phyloP scores from a whole-genome alignment of 2,329 filamentous ascomycete species.

The Graphilbum fragrans region DNA sequence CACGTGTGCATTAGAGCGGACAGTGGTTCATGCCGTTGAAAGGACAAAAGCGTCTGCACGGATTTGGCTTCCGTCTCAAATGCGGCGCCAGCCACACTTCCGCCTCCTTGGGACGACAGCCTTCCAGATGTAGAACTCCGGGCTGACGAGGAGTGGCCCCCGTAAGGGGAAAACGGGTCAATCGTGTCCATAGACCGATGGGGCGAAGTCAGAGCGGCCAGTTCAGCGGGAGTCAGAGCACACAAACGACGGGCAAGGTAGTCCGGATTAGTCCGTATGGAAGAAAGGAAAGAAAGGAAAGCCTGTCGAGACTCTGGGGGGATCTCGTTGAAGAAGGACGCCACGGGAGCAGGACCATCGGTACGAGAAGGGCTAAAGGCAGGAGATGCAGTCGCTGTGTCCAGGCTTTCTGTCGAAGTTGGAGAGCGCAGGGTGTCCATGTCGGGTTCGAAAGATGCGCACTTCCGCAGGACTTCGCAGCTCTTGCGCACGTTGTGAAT shows the following conservation, averaged over 20 bases:
- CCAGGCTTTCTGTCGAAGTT: slow-evolving; percentile 35
- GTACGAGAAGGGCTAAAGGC: background rate
- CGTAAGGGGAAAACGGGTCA: slow-evolving; percentile 62
- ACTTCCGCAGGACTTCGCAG: slow-evolving; percentile 59
- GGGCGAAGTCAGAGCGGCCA: slow-evolving; percentile 65
- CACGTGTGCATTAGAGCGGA: slow-evolving; percentile 78
- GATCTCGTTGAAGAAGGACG: slow-evolving; percentile 59
- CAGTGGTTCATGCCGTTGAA: slow-evolving; percentile 78
- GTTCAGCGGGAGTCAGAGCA: slow-evolving; percentile 61
- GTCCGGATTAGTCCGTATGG: slow-evolving; percentile 74
- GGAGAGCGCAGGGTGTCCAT: slow-evolving; percentile 49
- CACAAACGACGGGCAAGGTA: slow-evolving; percentile 77
- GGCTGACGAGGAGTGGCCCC: slow-evolving; percentile 33
- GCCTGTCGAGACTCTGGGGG: slow-evolving; percentile 62
- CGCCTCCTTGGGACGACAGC: background rate
- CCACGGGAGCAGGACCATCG: slow-evolving; percentile 22
- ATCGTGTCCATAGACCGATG: slow-evolving; percentile 69
- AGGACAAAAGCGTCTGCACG: slow-evolving; percentile 74
- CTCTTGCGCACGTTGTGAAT: slow-evolving; percentile 70
- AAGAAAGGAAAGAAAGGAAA: slow-evolving; percentile 66
- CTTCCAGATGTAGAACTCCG: slow-evolving; percentile 20
- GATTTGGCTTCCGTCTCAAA: slow-evolving; percentile 23
- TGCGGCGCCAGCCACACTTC: background rate
- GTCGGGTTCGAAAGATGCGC: slow-evolving; percentile 60
- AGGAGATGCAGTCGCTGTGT: slow-evolving; percentile 28